Evolutionary conservation across 208 protist genomes (phyloP), one percentile per base, ranked within the genome.

Genomic region (Wallacemonas rigidus): DNA sequence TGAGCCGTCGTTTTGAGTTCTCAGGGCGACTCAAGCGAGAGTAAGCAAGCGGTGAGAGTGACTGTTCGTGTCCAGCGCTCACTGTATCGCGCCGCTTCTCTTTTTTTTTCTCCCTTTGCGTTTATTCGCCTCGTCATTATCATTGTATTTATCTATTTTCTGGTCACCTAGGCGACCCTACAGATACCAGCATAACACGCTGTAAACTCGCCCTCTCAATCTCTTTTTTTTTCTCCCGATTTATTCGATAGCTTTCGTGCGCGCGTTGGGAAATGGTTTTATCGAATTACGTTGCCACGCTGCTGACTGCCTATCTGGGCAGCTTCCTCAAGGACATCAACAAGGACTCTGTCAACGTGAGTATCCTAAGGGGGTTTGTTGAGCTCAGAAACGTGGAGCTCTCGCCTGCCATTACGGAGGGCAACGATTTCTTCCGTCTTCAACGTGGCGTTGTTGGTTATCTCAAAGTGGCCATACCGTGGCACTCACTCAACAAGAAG

Each of bases 321-420:
- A 85, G 83, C 53, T 89, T 91, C 39, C 75, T 87, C 5, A 90
- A 91, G 69, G 75, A 83, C 12, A 55, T 91, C 39, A 79, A 88
- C 68, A 80, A 72, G 47, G 68, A 90, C 35, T 75, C 82, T 12
- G 62, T 94, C 11, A 85, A 82, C 67, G 69, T 90, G 40, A 94
- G 81, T 68, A 60, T 91, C 17, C 75, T 91, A 12, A 77, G 69
- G 62, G 84, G 86, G 3, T 85, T 75, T 8, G 72, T 94, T 58
- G 84, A 94, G 53, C 79, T 94, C 8, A 77, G 63, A 69, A 83
- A 89, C 64, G 67, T 94, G 15, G 86, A 91, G 67, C 64, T 92
- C 17, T 74, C 70, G 12, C 69, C 79, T 3, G 67, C 79, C n/a
- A 26, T 85, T 2, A 64, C 88, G 7, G 61, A 69, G 7, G 81